Evolutionary conservation across 1,139 yeast genomes (phyloP).

Genomic region (Hyphopichia buzzinii): DNA sequence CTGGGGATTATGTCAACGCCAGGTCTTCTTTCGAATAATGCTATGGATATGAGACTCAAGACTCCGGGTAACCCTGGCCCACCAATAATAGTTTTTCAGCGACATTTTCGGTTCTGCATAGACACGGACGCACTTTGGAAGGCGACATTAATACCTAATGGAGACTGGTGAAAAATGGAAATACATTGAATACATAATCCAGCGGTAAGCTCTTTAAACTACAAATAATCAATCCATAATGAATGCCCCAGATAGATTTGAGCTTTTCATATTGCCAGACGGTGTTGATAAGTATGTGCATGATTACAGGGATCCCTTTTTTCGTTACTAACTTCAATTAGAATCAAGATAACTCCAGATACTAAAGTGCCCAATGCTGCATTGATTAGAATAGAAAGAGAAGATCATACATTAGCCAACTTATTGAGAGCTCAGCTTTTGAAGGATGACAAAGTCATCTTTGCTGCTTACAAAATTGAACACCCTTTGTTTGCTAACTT

Average conservation of each 20-base stretch:
- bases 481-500: constrained; percentile 95
- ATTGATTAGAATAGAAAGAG: constrained; percentile 88
- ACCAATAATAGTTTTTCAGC: not conserved
- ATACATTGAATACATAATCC: too few species aligned
- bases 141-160: not conserved
- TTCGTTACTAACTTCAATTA: too few species aligned
- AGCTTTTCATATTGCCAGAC: constrained; percentile 92
- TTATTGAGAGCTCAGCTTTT: constrained; percentile 81
- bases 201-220: not conserved
- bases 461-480: constrained; percentile 96
- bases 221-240: constrained; percentile 30
- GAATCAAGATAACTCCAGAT: constrained; percentile 87
- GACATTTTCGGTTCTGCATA: not conserved
- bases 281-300: constrained; percentile 79
- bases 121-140: not conserved
- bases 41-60: not conserved
- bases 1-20: not conserved
- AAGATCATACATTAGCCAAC: constrained; percentile 95
- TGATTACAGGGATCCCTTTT: too few species aligned
- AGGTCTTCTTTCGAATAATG: not conserved
- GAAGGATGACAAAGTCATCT: constrained; percentile 81
- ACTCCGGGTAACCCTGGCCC: not conserved
- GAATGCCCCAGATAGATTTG: constrained; percentile 99
- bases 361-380: constrained; percentile 95
- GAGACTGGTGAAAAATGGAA: not conserved